A percentile compares a stretch with the other conserved stretches of the same genome.
Conservation (phyloP, 176 grass and related monocot species). For the Zea mays region DNA sequence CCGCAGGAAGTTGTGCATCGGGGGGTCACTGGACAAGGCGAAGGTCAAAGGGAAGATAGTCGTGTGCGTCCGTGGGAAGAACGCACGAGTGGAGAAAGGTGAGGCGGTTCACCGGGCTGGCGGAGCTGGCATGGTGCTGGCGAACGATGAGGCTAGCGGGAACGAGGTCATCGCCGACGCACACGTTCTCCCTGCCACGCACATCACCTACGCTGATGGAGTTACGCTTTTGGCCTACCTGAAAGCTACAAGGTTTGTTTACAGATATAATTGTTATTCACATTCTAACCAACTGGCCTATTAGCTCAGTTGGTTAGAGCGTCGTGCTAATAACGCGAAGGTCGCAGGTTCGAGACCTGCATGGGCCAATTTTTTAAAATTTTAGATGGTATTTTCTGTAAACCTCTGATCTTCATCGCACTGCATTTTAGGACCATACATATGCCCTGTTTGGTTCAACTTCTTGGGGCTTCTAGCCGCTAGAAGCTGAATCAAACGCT, state of each 20-base stretch:
- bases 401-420: too few species aligned
- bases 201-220: conserved; percentile 67
- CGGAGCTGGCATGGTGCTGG: conserved; percentile 61
- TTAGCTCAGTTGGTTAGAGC: conserved; percentile 84
- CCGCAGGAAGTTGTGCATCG: conserved; percentile 58
- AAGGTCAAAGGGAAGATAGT: conserved; percentile 77
- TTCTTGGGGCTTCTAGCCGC: too few species aligned
- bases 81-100: conserved; percentile 74
- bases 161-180: conserved; percentile 89
- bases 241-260: conserved; percentile 34
- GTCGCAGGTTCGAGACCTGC: conserved; percentile 93
- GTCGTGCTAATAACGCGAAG: conserved; percentile 93
- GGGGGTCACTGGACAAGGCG: conserved; percentile 46
- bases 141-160: conserved; percentile 62
- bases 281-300: rapidly evolving
- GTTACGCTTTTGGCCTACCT: conserved; percentile 38
- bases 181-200: conserved; percentile 90
- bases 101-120: conserved; percentile 57
- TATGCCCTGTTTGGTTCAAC: too few species aligned
- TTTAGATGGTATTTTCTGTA: too few species aligned
- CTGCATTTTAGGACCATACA: too few species aligned
- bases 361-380: conserved; percentile 41
- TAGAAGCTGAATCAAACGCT: too few species aligned
- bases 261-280: rapidly evolving
- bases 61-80: conserved; percentile 72